Conservation (phyloP, 768 basidiomycete species). For the Heimioporus sp. region DNA sequence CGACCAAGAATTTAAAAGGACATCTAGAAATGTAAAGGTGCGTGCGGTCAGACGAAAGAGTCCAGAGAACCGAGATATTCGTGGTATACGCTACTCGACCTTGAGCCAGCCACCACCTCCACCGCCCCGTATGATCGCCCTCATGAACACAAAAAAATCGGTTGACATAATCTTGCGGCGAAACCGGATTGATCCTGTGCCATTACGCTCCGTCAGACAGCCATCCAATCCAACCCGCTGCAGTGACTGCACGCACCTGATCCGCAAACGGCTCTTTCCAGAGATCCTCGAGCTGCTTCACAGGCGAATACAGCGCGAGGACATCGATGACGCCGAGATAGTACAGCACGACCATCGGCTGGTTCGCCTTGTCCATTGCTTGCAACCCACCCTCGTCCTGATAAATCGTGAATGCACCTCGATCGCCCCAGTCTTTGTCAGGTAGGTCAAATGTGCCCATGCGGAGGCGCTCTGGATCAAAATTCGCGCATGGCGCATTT, state of each 20-base stretch:
- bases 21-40: no score
- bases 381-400: constrained; percentile 93
- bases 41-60: no score
- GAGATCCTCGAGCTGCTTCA: constrained; percentile 83
- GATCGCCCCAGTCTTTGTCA: constrained; percentile 56
- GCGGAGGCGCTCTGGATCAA: constrained; percentile 31
- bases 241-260: constrained; percentile 63
- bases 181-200: constrained; percentile 95
- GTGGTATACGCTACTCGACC: no score
- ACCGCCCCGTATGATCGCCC: no score
- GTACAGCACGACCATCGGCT: constrained; percentile 73
- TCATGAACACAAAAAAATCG: constrained; percentile 66
- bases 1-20: no score
- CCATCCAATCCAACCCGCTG: no score
- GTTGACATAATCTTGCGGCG: constrained; percentile 81
- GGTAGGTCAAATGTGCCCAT: constrained; percentile 51
- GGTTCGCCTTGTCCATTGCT: constrained; percentile 86
- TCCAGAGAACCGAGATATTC: no score
- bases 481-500: constrained; percentile 82
- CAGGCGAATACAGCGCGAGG: constrained; percentile 79
- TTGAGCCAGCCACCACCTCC: no score
- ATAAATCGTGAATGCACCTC: constrained; percentile 79
- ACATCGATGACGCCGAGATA: constrained; percentile 98
- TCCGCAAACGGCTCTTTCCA: constrained; percentile 92
- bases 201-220: constrained; percentile 30